These are phyloP conservation scores for Nicotiana attenuata DNA, from an alignment of 257 asterid genomes.

Conservation along the genomic window DNA sequence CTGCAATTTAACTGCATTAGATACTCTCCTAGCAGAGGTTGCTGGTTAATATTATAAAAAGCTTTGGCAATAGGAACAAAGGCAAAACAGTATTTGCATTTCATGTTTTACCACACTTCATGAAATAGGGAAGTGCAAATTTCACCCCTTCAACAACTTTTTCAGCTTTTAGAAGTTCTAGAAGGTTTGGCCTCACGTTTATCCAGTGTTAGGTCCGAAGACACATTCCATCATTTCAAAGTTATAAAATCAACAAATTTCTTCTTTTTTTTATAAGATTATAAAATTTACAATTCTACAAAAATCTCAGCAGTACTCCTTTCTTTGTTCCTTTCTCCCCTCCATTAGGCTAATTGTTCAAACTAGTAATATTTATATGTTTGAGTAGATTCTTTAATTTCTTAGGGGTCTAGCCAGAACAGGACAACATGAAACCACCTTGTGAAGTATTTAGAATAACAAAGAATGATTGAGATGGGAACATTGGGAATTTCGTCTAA, in stretches of 20 bases:
- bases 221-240: neutral
- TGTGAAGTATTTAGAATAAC: neutral
- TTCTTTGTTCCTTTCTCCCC: neutral
- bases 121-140: neutral
- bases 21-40: neutral
- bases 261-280: no score
- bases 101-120: neutral
- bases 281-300: neutral
- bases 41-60: neutral
- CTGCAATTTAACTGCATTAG: slow-evolving; percentile 25
- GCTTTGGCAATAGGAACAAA: neutral
- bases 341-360: neutral
- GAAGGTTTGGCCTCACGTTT: neutral
- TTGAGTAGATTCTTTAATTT: neutral
- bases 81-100: neutral
- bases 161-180: neutral
- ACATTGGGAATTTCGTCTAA: neutral
- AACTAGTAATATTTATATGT: neutral
- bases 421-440: neutral
- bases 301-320: neutral
- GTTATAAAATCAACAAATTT: neutral
- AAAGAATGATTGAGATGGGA: neutral
- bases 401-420: neutral
- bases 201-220: neutral
- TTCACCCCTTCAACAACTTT: neutral